Percentiles rank a stretch among this genome's conserved stretches.
Conservation (phyloP, 176 grass and related monocot species). For the Raddia distichophylla region DNA sequence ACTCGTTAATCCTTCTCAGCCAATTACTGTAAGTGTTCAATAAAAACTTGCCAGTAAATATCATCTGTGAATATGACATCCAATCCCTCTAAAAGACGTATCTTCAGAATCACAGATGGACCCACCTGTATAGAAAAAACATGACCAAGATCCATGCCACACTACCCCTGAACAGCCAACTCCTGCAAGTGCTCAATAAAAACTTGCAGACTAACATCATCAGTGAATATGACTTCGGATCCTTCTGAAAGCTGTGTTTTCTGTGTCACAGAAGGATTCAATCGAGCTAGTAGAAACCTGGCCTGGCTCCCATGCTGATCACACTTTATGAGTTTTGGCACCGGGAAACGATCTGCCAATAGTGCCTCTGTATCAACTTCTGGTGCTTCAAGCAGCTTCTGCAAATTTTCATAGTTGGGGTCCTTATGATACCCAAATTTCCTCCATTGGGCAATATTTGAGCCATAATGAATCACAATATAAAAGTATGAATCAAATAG, state of each 20-base stretch:
- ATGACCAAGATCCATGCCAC: slow-evolving; percentile 54
- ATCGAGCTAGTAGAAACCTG: slow-evolving; percentile 82
- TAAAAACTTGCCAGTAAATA: slow-evolving; percentile 89
- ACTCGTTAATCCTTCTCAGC: slow-evolving; percentile 53
- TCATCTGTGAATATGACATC: slow-evolving; percentile 63
- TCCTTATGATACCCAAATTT: slow-evolving; percentile 90
- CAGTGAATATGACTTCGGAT: slow-evolving; percentile 87
- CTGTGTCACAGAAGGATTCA: slow-evolving; percentile 98
- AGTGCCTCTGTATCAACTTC: slow-evolving; percentile 78
- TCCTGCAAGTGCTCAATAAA: slow-evolving; percentile 99
- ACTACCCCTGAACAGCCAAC: slow-evolving; percentile 83
- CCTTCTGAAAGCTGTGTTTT: slow-evolving; percentile 88
- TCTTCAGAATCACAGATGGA: slow-evolving; percentile 72
- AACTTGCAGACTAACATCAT: slow-evolving; percentile 94
- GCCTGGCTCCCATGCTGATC: slow-evolving; percentile 96
- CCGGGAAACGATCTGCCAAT: slow-evolving; percentile 67
- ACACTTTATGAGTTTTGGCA: slow-evolving; percentile 93
- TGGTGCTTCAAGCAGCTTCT: slow-evolving; percentile 92
- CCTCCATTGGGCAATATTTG: slow-evolving; percentile 97
- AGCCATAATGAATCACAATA: slow-evolving; percentile 94
- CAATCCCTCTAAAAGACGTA: slow-evolving; percentile 53
- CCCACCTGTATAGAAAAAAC: slow-evolving; percentile 68
- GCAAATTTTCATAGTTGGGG: slow-evolving; percentile 80
- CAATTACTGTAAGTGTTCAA: slow-evolving; percentile 88
- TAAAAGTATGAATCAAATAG: slow-evolving; percentile 97